phyloP scores from a whole-genome alignment of 2,329 filamentous ascomycete genomes.

The Fusarium paranaense region DNA sequence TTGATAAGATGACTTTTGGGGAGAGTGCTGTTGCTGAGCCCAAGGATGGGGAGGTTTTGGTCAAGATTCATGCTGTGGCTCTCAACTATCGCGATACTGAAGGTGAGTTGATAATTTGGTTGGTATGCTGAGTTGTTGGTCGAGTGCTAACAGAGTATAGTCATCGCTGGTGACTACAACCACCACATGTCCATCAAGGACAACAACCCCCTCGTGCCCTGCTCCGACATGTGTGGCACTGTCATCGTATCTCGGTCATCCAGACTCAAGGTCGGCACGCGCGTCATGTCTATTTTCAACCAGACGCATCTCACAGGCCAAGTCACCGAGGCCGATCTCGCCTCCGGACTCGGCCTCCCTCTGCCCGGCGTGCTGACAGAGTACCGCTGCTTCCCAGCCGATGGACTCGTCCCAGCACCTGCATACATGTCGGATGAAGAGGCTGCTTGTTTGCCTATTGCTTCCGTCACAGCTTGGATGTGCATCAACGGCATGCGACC shows the following conservation, averaged over 20 bases:
- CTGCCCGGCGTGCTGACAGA: constrained; percentile 67
- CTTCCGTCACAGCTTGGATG: constrained; percentile 74
- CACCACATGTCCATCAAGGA: constrained; percentile 68
- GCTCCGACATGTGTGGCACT: constrained; percentile 77
- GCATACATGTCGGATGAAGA: constrained; percentile 69
- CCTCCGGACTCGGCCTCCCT: constrained; percentile 70
- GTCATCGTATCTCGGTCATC: constrained; percentile 59
- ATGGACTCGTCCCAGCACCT: constrained; percentile 67
- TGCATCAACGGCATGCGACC: constrained; percentile 70
- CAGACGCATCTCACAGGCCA: constrained; percentile 69
- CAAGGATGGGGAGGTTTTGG: constrained; percentile 63
- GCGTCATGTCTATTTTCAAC: constrained; percentile 75
- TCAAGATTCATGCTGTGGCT: constrained; percentile 59
- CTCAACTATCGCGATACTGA: constrained; percentile 64
- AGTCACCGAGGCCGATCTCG: constrained; percentile 65
- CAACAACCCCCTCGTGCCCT: constrained; percentile 66
- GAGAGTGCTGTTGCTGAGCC: constrained; percentile 60
- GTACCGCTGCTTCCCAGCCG: constrained; percentile 69
- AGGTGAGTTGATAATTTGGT: constrained; percentile 46
- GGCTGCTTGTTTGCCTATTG: constrained; percentile 70
- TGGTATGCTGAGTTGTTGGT: not conserved
- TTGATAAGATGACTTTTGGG: constrained; percentile 62
- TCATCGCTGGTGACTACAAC: constrained; percentile 74
- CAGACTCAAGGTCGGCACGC: constrained; percentile 67
- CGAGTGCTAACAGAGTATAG: constrained; percentile 50